Percentiles rank a stretch among this genome's conserved stretches.
Evolutionary conservation across 805 yeast genomes (phyloP).

Genomic region (Schwanniomyces yamadae): DNA sequence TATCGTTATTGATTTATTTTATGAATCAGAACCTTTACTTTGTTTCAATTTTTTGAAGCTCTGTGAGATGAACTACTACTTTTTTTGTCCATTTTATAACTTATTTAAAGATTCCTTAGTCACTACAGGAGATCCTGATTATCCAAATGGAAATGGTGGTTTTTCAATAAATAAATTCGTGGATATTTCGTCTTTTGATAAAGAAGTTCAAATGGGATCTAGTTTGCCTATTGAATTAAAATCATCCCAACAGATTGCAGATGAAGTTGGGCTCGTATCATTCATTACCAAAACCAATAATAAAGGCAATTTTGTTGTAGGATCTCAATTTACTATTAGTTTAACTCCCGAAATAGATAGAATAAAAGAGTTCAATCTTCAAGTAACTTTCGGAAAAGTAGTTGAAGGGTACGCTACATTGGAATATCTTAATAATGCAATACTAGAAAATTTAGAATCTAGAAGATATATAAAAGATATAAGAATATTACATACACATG

Average conservation of each 20-base stretch:
- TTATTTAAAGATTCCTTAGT: slow-evolving; percentile 38
- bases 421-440: slow-evolving; percentile 40
- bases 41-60: slow-evolving; percentile 51
- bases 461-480: slow-evolving; percentile 21
- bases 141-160: slow-evolving; percentile 27
- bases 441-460: slow-evolving; percentile 31
- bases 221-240: slow-evolving; percentile 1
- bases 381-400: slow-evolving; percentile 47
- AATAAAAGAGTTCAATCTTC: neutral
- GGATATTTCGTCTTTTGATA: slow-evolving; percentile 5
- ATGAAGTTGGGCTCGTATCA: slow-evolving; percentile 14
- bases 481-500: slow-evolving; percentile 49
- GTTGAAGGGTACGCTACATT: slow-evolving; percentile 50
- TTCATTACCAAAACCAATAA: slow-evolving; percentile 5
- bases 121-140: slow-evolving; percentile 50
- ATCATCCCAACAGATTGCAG: neutral
- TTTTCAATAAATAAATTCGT: slow-evolving; percentile 8
- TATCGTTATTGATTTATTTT: slow-evolving; percentile 49
- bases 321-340: slow-evolving; percentile 15
- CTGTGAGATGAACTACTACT: slow-evolving; percentile 52
- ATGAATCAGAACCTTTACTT: slow-evolving; percentile 34
- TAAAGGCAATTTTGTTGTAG: slow-evolving; percentile 3
- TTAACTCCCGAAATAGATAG: neutral
- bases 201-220: slow-evolving; percentile 1
- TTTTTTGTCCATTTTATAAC: slow-evolving; percentile 50